Evolutionary conservation across 768 basidiomycete species (phyloP).

Genomic region (Kwoniella sp.): DNA sequence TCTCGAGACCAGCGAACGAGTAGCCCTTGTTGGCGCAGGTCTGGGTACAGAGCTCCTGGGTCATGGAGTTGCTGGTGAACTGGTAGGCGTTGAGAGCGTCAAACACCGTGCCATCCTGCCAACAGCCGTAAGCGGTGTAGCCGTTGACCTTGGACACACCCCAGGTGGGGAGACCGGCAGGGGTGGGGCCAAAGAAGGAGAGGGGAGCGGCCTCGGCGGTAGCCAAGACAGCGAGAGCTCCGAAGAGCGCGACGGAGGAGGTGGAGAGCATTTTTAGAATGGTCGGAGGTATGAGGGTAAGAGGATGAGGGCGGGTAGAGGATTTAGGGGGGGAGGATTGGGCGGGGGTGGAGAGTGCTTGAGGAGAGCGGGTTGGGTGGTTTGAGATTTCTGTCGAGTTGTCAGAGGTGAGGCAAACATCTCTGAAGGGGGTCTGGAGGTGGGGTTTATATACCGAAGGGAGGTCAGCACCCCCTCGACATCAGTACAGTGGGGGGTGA

Average conservation of each 20-base stretch:
- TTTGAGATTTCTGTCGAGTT: background rate
- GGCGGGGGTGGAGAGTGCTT: background rate
- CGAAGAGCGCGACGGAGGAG: background rate
- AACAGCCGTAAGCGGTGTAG: constrained; percentile 8
- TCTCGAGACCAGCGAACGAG: constrained; percentile 10
- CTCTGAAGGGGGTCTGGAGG: too few species aligned
- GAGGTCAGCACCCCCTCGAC: too few species aligned
- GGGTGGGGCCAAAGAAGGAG: background rate
- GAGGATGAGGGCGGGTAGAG: background rate
- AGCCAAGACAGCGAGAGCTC: background rate
- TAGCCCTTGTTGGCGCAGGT: constrained; percentile 11
- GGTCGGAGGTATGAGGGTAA: background rate
- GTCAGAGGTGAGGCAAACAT: background rate
- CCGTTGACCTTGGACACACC: background rate
- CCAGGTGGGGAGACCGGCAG: background rate
- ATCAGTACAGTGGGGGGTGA: too few species aligned
- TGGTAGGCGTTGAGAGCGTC: background rate
- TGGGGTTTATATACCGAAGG: too few species aligned
- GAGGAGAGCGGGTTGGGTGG: background rate
- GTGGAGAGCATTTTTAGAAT: background rate
- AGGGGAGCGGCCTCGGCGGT: background rate
- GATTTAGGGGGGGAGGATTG: background rate
- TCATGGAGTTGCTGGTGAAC: constrained; percentile 1
- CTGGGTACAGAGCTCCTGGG: constrained; percentile 6
- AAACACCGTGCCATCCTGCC: constrained; percentile 1